Percentiles rank a stretch among this genome's conserved stretches.
phyloP scores from a whole-genome alignment of 306 rosid genomes.

The Citrullus amarus region DNA sequence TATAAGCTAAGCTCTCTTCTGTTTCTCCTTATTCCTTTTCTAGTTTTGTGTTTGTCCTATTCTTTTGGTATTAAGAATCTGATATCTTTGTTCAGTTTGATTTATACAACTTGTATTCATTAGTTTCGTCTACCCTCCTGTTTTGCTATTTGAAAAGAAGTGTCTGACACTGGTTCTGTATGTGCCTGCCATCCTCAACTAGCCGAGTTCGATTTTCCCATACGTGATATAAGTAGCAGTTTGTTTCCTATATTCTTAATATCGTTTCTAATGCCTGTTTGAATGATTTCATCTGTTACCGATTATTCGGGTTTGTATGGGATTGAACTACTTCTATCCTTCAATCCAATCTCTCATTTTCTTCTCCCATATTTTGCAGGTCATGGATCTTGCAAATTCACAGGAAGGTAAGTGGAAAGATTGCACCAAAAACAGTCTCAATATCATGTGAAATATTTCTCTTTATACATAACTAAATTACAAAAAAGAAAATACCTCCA shows the following conservation, averaged over 20 bases:
- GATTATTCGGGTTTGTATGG: background rate
- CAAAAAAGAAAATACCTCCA: too few relatives aligned
- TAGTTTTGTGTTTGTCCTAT: background rate
- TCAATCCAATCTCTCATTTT: background rate
- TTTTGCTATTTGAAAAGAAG: background rate
- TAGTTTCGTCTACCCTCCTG: background rate
- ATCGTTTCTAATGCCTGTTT: background rate
- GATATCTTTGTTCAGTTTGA: background rate
- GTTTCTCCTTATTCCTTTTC: background rate
- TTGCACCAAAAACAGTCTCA: background rate
- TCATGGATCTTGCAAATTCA: constrained; percentile 58
- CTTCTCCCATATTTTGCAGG: constrained; percentile 35
- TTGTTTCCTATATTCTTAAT: background rate
- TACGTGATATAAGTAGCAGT: background rate
- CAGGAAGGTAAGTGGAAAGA: constrained; percentile 62
- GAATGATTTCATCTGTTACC: background rate
- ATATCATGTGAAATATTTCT: background rate
- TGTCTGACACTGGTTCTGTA: background rate
- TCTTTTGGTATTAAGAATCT: background rate
- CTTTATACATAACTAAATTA: background rate
- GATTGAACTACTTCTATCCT: background rate
- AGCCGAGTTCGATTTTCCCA: background rate
- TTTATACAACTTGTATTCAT: background rate
- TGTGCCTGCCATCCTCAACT: background rate
- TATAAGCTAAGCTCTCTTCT: background rate